Base-by-base conservation (phyloP, 257 asterid species). In the Fraxinus anomala region DNA sequence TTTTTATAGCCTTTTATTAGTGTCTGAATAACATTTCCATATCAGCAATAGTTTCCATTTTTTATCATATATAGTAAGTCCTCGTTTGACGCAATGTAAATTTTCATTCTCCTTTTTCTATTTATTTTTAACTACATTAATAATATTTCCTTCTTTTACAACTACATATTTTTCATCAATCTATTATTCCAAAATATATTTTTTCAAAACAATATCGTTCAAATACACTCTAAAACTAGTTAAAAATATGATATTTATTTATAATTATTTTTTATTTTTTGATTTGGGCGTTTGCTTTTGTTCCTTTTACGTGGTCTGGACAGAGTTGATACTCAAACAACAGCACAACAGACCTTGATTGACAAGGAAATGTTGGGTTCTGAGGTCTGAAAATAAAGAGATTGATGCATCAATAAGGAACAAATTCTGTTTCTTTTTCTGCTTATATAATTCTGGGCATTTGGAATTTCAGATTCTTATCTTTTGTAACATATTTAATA, bases 371-470 rank as follows among this genome's bases (percentile, higher is more conserved):
- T 81, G 40, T 76, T 80, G 74, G 72, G 69, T 76, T 88, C 78
- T 83, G 86, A 68, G 96, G 94, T 82, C 89, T 71, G 39, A 72
- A 89, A 88, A 88, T 84, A 86, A 88, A 88, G 90, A 80, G 80
- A 63, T 81, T 31, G 36, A 80, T 70, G 80, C 84, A 81, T 87
- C 91, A 72, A 61, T 37, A 75, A 72, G 61, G 70, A 19, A 73
- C 67, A 80, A 82, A 79, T 80, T 76, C 84, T 70, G 21, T 78
- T 80, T 76, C 65, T 69, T 37, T 34, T 23, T n/a, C 69, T 23
- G 6, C 17, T 63, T 63, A 26, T 73, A 33, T 56, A 77, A 31
- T 75, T 80, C 66, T 73, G n/a, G 49, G 37, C 21, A 47, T 26
- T 63, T 34, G 30, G 67, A 59, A 23, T 63, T 24, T 63, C 69